Conservation (phyloP, 192 early-diverging fungal species). For the Umbelopsis isabellina region DNA sequence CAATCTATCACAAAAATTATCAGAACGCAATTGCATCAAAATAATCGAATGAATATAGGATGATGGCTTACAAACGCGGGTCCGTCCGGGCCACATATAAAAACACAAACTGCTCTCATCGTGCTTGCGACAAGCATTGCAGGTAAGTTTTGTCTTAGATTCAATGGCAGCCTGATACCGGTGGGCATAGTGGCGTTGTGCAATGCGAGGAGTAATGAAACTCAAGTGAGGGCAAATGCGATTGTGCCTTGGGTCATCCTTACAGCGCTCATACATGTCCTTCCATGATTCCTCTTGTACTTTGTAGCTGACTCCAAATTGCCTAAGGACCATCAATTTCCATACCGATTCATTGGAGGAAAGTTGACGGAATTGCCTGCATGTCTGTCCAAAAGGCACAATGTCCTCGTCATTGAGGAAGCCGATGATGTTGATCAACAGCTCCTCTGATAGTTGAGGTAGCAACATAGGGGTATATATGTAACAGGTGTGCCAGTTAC, state of each 20-base stretch:
- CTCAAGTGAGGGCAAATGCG: constrained; percentile 37
- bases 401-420: background rate
- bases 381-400: background rate
- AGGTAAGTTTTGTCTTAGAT: constrained; percentile 33
- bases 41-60: background rate
- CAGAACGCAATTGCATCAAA: background rate
- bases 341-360: constrained; percentile 28
- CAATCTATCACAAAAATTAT: constrained; percentile 29
- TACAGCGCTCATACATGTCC: constrained; percentile 25
- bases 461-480: background rate
- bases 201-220: constrained; percentile 5
- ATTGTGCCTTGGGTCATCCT: constrained; percentile 30
- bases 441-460: background rate
- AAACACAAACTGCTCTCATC: constrained; percentile 30
- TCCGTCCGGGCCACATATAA: constrained; percentile 40
- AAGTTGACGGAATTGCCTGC: constrained; percentile 5
- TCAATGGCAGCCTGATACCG: constrained; percentile 34
- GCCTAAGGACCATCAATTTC: constrained; percentile 32
- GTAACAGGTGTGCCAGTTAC: background rate
- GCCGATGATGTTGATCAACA: background rate
- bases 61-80: constrained; percentile 28
- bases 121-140: constrained; percentile 26
- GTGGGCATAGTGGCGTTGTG: constrained; percentile 26
- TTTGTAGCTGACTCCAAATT: constrained; percentile 39
- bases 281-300: constrained; percentile 28